These are phyloP conservation scores for Cryptococcus deneoformans DNA, from an alignment of 1,284 basidiomycete species.

Conservation along the genomic window DNA sequence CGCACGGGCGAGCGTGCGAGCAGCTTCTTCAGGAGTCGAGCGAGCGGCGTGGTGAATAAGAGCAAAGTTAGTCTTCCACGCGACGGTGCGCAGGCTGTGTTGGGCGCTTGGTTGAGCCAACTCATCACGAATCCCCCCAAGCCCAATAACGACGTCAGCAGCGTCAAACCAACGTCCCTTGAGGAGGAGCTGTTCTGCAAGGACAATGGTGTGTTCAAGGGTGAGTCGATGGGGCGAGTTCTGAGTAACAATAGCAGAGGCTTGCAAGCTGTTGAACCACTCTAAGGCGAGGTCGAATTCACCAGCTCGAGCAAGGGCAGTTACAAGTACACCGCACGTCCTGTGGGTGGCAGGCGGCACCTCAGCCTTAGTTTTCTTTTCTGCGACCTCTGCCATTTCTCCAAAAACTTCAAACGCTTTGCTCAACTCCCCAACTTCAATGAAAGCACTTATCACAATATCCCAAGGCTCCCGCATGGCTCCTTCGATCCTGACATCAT, in stretches of 20 bases:
- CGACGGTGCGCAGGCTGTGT: neutral
- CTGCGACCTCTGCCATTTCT: conserved; percentile 61
- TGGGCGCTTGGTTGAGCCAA: neutral
- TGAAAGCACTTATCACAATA: conserved; percentile 70
- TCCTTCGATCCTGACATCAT: neutral
- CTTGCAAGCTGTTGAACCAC: conserved; percentile 59
- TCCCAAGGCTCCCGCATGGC: conserved; percentile 34
- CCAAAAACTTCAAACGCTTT: conserved; percentile 69
- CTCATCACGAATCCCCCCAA: neutral
- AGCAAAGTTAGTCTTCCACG: neutral
- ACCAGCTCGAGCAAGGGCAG: conserved; percentile 61
- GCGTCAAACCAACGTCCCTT: conserved; percentile 4
- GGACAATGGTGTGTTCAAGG: conserved; percentile 7
- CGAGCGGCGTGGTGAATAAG: neutral
- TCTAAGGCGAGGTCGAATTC: conserved; percentile 63
- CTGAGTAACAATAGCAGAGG: neutral
- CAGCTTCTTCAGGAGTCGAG: neutral
- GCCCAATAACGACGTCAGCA: neutral
- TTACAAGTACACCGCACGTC: conserved; percentile 61
- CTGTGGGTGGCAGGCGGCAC: conserved; percentile 58
- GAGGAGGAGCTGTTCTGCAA: conserved; percentile 10
- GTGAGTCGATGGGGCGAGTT: conserved; percentile 5
- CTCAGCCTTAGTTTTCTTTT: conserved; percentile 28
- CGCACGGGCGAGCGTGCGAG: conserved; percentile 3
- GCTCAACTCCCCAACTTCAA: conserved; percentile 62